phyloP scores from a whole-genome alignment of 2,329 filamentous ascomycete species.

The Talaromyces sp. region DNA sequence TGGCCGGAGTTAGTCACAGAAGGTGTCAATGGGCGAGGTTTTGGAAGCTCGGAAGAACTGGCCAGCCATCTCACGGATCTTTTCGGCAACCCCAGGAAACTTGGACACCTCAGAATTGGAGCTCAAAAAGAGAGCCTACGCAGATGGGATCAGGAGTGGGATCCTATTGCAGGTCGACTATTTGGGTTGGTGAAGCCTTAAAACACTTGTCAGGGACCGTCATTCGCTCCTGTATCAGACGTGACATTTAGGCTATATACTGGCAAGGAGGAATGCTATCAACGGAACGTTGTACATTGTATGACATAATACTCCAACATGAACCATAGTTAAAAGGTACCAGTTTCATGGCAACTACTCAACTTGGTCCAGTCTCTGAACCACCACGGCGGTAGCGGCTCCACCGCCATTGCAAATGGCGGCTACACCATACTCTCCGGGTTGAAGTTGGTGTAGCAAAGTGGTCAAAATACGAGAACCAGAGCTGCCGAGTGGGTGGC shows the following conservation, averaged over 20 bases:
- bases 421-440: conserved; percentile 89
- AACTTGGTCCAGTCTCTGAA: conserved; percentile 68
- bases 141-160: conserved; percentile 93
- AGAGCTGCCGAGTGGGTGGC: conserved; percentile 89
- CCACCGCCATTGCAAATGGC: conserved; percentile 97
- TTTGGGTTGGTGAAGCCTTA: conserved; percentile 49
- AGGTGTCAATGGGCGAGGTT: conserved; percentile 79
- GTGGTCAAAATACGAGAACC: conserved; percentile 88
- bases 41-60: conserved; percentile 67
- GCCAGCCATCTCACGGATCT: conserved; percentile 60
- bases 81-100: conserved; percentile 55
- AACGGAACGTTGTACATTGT: conserved; percentile 4
- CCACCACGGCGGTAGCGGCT: conserved; percentile 83
- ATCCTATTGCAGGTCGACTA: conserved; percentile 70
- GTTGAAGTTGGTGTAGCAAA: conserved; percentile 83
- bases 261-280: background rate
- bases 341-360: conserved; percentile 28
- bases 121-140: conserved; percentile 69
- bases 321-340: background rate
- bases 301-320: background rate
- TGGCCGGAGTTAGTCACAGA: conserved; percentile 89
- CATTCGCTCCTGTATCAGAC: background rate
- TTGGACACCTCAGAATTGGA: conserved; percentile 62
- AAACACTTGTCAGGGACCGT: background rate
- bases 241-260: background rate